A percentile compares a stretch with the other conserved stretches of the same genome.
Evolutionary conservation across 1,284 basidiomycete genomes (phyloP).

Genomic region (Bjerkandera adusta): DNA sequence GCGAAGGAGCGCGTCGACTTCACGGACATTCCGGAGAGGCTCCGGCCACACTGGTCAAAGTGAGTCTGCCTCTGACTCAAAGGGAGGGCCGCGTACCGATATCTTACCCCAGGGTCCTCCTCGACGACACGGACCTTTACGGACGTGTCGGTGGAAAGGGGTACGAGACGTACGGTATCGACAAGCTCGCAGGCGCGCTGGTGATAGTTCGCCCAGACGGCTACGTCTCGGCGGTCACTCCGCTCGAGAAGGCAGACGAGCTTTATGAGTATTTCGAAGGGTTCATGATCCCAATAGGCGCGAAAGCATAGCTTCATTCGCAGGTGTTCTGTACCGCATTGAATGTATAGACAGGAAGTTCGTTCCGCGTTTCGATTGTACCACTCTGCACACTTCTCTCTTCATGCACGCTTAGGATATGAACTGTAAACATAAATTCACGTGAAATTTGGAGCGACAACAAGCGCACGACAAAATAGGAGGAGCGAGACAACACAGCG

Average conservation of each 20-base stretch:
- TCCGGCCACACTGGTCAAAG: slow-evolving; percentile 31
- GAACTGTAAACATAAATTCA: no score
- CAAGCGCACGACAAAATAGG: no score
- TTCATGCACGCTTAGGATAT: no score
- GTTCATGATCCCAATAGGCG: no score
- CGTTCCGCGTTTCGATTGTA: no score
- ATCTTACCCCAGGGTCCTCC: slow-evolving; percentile 19
- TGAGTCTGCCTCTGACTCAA: slow-evolving; percentile 9
- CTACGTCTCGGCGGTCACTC: slow-evolving; percentile 33
- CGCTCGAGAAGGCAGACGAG: slow-evolving; percentile 13
- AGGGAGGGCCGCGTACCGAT: background rate
- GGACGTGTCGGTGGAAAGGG: slow-evolving; percentile 23
- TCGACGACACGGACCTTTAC: slow-evolving; percentile 22
- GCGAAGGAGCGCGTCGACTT: slow-evolving; percentile 24
- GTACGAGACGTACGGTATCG: slow-evolving; percentile 38
- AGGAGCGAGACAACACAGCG: no score
- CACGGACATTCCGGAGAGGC: slow-evolving; percentile 24
- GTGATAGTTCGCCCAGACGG: slow-evolving; percentile 43
- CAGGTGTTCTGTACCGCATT: no score
- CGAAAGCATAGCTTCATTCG: no score
- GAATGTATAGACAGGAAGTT: no score
- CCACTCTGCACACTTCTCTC: no score
- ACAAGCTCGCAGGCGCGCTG: slow-evolving; percentile 33
- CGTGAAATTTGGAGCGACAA: no score
- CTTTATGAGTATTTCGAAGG: slow-evolving; percentile 17